Base-by-base conservation (phyloP, 805 yeast genomes). In the Cyberlindnera petersonii region DNA sequence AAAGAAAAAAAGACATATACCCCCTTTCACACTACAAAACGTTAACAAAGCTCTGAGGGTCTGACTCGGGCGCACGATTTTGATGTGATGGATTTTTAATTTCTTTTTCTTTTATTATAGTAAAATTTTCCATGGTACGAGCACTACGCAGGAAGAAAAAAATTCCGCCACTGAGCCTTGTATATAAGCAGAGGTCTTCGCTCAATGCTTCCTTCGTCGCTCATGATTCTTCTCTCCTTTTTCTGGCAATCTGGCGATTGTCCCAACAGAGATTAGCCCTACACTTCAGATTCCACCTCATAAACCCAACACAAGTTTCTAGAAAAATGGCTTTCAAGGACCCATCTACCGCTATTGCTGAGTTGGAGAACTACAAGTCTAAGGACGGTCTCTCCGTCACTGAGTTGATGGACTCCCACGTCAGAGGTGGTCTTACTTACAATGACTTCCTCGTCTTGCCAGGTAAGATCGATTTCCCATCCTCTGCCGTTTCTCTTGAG, bases 351-450 rank as follows among this genome's bases (percentile, higher is more conserved):
- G 98, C 97, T 50, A 57, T 82, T 47, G 77, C 79, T 41, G 72
- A 71, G 60, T 74, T 93, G 51, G 64, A 75, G 45, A 63, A 74
- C 46, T 91, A 86, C 73, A 48, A 74, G 42, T 64, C 70, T 55
- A 79, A 75, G 61, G 98, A 93, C 64, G 98, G 98, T 49, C 75
- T 93, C 52, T 80, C 84, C 48, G 83, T 85, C 56, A 71, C 77
- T 43, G 75, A 84, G 52, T 77, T 93, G 65, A 86, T 93, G 84
- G 95, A 93, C 71, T 87, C 97, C 36, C 70, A 77, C 53, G 64
- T 70, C 55, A 83, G 93, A 69, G 98, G 98, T 65, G 98, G 98
- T 43, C 78, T 93, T 61, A 93, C 98, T 51, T 93, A 93, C 74
- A 93, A 93, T 62, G 98, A 93, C 70, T 87, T 93, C 65, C 76